Conservation (phyloP, 2,329 filamentous ascomycete genomes). For the Corynespora cassiicola region DNA sequence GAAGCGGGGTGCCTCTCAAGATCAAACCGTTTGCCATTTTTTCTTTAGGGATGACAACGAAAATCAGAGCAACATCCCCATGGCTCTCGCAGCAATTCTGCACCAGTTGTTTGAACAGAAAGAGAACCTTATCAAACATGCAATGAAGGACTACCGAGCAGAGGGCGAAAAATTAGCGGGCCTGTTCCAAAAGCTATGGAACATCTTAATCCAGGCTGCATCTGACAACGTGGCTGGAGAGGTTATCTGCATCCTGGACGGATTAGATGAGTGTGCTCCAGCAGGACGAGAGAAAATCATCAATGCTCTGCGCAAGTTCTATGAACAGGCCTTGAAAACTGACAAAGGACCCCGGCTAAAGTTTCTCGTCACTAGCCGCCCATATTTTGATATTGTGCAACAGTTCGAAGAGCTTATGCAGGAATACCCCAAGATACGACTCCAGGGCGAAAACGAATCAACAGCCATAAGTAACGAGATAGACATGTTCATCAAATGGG, state of each 20-base stretch:
- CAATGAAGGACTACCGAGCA: constrained; percentile 19
- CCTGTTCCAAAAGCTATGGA: constrained; percentile 13
- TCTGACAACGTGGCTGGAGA: constrained; percentile 13
- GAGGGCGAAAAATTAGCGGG: no score
- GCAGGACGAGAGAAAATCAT: constrained; percentile 16
- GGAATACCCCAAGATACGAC: constrained; percentile 16
- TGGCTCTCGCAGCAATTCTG: constrained; percentile 43
- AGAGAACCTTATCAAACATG: constrained; percentile 24
- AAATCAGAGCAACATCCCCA: constrained; percentile 33
- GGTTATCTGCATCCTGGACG: constrained; percentile 30
- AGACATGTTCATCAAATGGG: constrained; percentile 32
- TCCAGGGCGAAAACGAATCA: constrained; percentile 28
- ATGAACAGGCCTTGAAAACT: not conserved
- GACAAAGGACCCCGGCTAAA: constrained; percentile 37
- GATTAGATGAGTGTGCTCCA: constrained; percentile 29
- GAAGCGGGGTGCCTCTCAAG: constrained; percentile 2
- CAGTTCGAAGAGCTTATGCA: constrained; percentile 11
- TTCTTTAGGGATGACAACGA: constrained; percentile 51
- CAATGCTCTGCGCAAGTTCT: constrained; percentile 13
- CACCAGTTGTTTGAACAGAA: constrained; percentile 40
- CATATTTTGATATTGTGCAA: constrained; percentile 28
- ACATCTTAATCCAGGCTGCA: constrained; percentile 5
- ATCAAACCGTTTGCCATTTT: constrained; percentile 34
- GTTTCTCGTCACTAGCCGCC: constrained; percentile 44
- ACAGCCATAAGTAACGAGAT: constrained; percentile 39